A percentile compares a stretch with the other conserved stretches of the same genome.
Evolutionary conservation across 106 monocot genomes (phyloP).

Genomic region (Apostasia shenzhenica): DNA sequence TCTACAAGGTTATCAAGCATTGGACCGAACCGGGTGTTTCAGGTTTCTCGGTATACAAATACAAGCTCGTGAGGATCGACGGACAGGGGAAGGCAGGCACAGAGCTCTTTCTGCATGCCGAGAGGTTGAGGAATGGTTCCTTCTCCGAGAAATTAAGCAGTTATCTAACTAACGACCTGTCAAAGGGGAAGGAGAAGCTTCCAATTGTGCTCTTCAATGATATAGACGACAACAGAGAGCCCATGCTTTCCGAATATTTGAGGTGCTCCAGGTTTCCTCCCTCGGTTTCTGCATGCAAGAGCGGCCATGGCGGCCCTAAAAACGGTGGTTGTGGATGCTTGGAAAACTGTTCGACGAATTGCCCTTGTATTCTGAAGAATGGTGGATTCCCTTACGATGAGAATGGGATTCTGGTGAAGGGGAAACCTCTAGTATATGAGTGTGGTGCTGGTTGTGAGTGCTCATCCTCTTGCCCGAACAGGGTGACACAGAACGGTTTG

Average conservation of each 20-base stretch:
- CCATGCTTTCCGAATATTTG: conserved; percentile 58
- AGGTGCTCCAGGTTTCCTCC: conserved; percentile 30
- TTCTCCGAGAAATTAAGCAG: conserved; percentile 28
- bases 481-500: conserved; percentile 68
- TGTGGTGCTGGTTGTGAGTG: conserved; percentile 63
- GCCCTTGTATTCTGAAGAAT: conserved; percentile 44
- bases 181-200: conserved; percentile 49
- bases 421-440: conserved; percentile 72
- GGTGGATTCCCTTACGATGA: conserved; percentile 74
- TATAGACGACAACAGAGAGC: conserved; percentile 56
- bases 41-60: conserved; percentile 48
- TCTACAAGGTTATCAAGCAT: conserved; percentile 37
- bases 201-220: conserved; percentile 61
- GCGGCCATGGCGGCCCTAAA: conserved; percentile 7
- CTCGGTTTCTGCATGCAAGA: neutral
- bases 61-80: conserved; percentile 36
- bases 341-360: conserved; percentile 34
- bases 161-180: conserved; percentile 56
- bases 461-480: conserved; percentile 53
- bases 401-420: conserved; percentile 41
- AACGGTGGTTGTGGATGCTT: conserved; percentile 49
- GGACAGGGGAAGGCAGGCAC: conserved; percentile 42
- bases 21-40: conserved; percentile 48
- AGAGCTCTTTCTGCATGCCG: conserved; percentile 16
- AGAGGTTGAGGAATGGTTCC: conserved; percentile 38